phyloP scores from a whole-genome alignment of 2,329 filamentous ascomycete genomes.

The Pseudogymnoascus sp. region DNA sequence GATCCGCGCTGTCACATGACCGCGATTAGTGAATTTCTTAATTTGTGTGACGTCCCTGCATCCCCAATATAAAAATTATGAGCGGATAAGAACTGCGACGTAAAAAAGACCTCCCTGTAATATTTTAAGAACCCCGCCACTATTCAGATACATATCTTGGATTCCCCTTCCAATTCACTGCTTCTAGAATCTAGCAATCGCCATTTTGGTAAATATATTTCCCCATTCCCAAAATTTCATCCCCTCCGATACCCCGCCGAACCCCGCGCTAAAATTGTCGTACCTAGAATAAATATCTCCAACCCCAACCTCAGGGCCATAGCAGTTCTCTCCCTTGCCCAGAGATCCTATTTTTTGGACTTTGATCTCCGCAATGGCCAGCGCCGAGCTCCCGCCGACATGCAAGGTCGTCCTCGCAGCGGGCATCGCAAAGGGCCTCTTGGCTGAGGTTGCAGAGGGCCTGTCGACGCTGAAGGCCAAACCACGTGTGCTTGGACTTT shows the following conservation, averaged over 20 bases:
- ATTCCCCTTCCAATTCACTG: neutral
- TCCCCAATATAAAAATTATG: neutral
- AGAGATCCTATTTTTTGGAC: neutral
- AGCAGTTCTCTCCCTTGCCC: neutral
- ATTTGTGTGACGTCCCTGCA: neutral
- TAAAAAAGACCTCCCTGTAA: neutral
- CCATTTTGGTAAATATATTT: neutral
- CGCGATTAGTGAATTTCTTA: neutral
- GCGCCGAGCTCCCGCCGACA: constrained; percentile 32
- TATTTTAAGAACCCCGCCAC: neutral
- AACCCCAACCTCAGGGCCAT: neutral
- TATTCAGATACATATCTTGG: neutral
- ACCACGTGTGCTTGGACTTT: constrained; percentile 80
- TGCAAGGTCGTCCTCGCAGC: constrained; percentile 93
- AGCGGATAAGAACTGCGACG: neutral
- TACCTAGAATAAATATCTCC: neutral
- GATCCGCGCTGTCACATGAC: neutral
- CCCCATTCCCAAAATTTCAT: neutral
- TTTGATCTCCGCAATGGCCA: constrained; percentile 7
- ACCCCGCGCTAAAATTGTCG: neutral
- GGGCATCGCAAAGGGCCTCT: constrained; percentile 73
- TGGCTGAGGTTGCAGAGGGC: constrained; percentile 69
- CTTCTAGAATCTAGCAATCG: neutral
- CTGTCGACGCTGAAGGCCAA: constrained; percentile 62
- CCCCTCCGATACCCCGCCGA: neutral